Base-by-base conservation (phyloP, 2,329 filamentous ascomycete genomes). In the Pseudopyricularia javanii region DNA sequence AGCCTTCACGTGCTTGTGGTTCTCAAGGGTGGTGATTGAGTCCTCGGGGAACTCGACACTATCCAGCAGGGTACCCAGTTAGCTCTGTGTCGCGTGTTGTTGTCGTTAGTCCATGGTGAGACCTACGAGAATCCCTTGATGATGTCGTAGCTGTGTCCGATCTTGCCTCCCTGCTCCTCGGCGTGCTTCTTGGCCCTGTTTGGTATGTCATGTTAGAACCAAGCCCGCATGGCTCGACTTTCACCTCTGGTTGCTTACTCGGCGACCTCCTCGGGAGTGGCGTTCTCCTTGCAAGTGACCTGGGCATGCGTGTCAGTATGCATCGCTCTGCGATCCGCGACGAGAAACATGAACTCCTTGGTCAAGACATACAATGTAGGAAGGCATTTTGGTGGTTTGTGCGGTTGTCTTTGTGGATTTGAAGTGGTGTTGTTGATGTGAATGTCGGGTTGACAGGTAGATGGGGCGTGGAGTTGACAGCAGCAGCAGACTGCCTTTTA, bases 81-180 rank as follows among this genome's bases (percentile, higher is more conserved):
- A 40, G 26, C 28, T 24, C 2, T 49, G 14, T 47, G 14, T 34
- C 8, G 32, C 6, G n/a, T 11, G 20, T 17, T 12, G 8, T 7
- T 11, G 22, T 15, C 5, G 17, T 43, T 5, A 8, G 12, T 9
- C 24, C 24, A 24, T 43, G 20, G 50, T n/a, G 26, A 47, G 48
- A 75, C 87, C 60, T 82, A 96, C 91, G 87, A 84, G 74, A 96
- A 96, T 54, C 86, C 91, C 74, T 91, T 94, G 78, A 95, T 90
- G 61, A 95, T 71, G 56, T 72, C 84, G 75, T 88, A 95, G 67
- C 93, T 87, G 61, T 93, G 83, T 53, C 73, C 80, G 71, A 97
- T 93, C 68, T 80, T 82, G 66, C 90, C 91, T 64, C 91, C 91
- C 66, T 91, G 81, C 43, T 85, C 78, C 55, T 67, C 71, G 60